A percentile compares a stretch with the other conserved stretches of the same genome.
Conservation (phyloP, 805 yeast genomes). For the Zygosaccharomyces lentus region DNA sequence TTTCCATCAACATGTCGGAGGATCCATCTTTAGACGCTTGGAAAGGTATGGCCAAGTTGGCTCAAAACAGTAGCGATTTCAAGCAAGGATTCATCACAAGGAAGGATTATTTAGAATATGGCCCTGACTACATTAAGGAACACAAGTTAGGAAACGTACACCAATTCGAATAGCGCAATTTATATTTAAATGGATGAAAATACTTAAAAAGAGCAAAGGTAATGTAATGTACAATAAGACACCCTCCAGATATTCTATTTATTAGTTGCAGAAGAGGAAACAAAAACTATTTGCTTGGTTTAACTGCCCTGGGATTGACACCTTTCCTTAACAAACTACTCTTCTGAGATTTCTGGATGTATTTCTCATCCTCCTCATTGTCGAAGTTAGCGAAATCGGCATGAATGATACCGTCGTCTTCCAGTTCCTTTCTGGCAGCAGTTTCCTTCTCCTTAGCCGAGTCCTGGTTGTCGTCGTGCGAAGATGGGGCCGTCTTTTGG, state of each 20-base stretch:
- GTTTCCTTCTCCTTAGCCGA: conserved; percentile 85
- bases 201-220: not conserved
- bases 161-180: conserved; percentile 21
- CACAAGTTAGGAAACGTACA: conserved; percentile 67
- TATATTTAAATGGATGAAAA: conserved; percentile 6
- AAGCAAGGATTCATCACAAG: conserved; percentile 51
- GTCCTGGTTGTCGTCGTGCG: conserved; percentile 78
- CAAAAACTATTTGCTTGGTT: conserved; percentile 6
- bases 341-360: conserved; percentile 66
- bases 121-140: conserved; percentile 83
- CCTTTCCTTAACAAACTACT: conserved; percentile 65
- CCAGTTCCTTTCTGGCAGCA: conserved; percentile 74
- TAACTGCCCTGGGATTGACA: conserved; percentile 53
- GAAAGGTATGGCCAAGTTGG: conserved; percentile 90
- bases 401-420: conserved; percentile 75
- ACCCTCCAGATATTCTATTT: not conserved
- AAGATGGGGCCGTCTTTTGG: conserved; percentile 82
- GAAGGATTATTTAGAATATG: conserved; percentile 80
- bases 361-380: conserved; percentile 65
- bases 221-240: conserved; percentile 8
- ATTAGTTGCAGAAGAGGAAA: conserved; percentile 1
- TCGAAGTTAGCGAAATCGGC: conserved; percentile 84
- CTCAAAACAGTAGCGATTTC: conserved; percentile 44
- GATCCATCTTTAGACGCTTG: conserved; percentile 81
- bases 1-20: conserved; percentile 57